Evolutionary conservation across 164 flowering plant species (phyloP), one percentile per base, ranked within the genome.

Genomic region (Tetrastigma voinierianum): DNA sequence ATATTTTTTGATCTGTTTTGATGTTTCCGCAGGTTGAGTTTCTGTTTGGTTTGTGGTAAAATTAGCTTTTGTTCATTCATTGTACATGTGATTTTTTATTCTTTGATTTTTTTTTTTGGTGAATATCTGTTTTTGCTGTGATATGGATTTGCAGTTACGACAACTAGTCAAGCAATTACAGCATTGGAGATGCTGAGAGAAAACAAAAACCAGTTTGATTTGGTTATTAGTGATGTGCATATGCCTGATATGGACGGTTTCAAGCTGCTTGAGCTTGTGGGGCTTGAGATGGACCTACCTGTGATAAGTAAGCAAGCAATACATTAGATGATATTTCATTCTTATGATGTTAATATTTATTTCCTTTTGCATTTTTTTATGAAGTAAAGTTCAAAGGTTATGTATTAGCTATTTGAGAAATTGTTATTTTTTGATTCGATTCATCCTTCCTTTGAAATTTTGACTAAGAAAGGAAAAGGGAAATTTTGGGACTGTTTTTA

Each of bases 211-310:
- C 61, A 73, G 70, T 83, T 75, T 70, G 87, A 83, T 63, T 63
- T 83, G 57, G 87, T 83, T 57, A 83, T 83, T 72, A 83, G 84
- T 40, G 87, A 83, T 77, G 84, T 83, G 1, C 79, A 83, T 51
- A 83, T 83, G 87, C 87, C 86, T 9, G 86, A 83, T 65, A 80
- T 83, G 84, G 81, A 83, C 61, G 86, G 86, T 10, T 83, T 83
- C n/a, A n/a, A n/a, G 78, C 64, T 83, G 61, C 83, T 83, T 20
- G 87, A 83, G 76, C 82, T 74, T 57, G n/a, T n/a, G n/a, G n/a
- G 82, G 17, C 82, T 83, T 67, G 86, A 83, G 66, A 83, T 83
- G 86, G 84, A 83, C 78, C 70, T 83, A 12, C 87, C 87, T 56
- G 87, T 83, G 54, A 83, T 83, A 59, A 83, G 87, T 83, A 77